phyloP scores from a whole-genome alignment of 208 protist genomes.

The Lotmaria passim region DNA sequence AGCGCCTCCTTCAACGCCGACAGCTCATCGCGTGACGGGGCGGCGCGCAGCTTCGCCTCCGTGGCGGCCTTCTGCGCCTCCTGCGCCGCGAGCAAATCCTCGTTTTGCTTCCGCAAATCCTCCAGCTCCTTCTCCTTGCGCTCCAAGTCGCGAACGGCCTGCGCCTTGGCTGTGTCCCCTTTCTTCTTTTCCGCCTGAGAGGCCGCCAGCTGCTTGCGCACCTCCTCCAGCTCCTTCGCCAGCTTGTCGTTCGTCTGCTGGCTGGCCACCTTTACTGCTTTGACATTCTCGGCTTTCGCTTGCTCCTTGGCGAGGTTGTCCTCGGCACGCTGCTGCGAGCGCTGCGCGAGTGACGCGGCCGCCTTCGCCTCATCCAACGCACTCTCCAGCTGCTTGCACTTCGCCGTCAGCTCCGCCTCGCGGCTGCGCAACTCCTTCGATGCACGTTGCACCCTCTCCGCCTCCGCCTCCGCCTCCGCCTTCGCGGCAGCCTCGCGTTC shows the following conservation, averaged over 20 bases:
- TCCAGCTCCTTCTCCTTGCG: conserved; percentile 27
- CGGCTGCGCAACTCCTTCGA: conserved; percentile 29
- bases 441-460: conserved; percentile 18
- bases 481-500: conserved; percentile 36
- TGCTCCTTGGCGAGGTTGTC: conserved; percentile 37
- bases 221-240: conserved; percentile 31
- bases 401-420: conserved; percentile 36
- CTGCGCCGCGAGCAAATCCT: conserved; percentile 21
- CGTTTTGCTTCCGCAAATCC: conserved; percentile 16
- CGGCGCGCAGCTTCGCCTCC: conserved; percentile 19
- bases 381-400: conserved; percentile 37
- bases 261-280: not conserved
- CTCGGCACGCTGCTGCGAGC: conserved; percentile 31
- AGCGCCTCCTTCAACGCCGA: conserved; percentile 14
- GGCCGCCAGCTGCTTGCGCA: conserved; percentile 24
- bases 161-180: conserved; percentile 18
- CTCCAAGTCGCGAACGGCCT: conserved; percentile 6
- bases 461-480: conserved; percentile 29
- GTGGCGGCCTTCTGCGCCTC: conserved; percentile 27
- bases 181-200: conserved; percentile 26
- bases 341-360: conserved; percentile 37
- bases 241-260: conserved; percentile 23
- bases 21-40: conserved; percentile 14
- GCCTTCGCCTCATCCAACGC: conserved; percentile 43
- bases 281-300: conserved; percentile 19